Conservation (phyloP, 257 asterid species). For the Penstemon barbatus region DNA sequence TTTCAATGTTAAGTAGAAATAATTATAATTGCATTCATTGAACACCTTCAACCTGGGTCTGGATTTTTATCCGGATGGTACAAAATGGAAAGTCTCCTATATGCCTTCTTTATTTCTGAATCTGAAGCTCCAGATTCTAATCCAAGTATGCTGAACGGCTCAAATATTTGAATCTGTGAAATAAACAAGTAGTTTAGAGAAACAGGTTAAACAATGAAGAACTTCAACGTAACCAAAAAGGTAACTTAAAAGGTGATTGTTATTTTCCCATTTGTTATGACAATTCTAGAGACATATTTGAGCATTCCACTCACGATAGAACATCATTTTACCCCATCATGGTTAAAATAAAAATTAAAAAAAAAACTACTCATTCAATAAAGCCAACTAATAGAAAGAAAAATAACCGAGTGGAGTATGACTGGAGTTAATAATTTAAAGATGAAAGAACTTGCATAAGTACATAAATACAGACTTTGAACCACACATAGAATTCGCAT, state of each 20-base stretch:
- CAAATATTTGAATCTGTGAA: constrained; percentile 71
- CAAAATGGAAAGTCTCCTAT: constrained; percentile 89
- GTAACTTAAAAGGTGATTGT: constrained; percentile 16
- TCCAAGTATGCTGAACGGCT: constrained; percentile 96
- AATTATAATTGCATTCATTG: constrained; percentile 31
- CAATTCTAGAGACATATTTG: constrained; percentile 13
- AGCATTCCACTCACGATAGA: constrained; percentile 16
- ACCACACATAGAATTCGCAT: constrained; percentile 2
- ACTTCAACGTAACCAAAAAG: constrained; percentile 1
- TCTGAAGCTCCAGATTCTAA: constrained; percentile 89
- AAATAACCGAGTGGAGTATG: not conserved
- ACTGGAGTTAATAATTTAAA: not conserved
- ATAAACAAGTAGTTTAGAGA: constrained; percentile 18
- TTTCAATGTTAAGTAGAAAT: constrained; percentile 12
- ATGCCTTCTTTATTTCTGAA: constrained; percentile 94
- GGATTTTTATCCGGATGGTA: constrained; percentile 99
- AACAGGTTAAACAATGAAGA: constrained; percentile 24
- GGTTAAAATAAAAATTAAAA: constrained; percentile 9
- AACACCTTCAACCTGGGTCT: constrained; percentile 96
- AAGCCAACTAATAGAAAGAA: constrained; percentile 5
- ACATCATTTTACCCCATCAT: constrained; percentile 5
- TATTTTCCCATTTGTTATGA: not conserved
- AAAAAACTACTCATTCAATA: not conserved
- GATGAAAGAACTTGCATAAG: not conserved
- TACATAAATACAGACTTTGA: not conserved